A percentile compares a stretch with the other conserved stretches of the same genome.
These are phyloP conservation scores for Lycium barbarum DNA, from an alignment of 257 asterid genomes.

Conservation along the genomic window DNA sequence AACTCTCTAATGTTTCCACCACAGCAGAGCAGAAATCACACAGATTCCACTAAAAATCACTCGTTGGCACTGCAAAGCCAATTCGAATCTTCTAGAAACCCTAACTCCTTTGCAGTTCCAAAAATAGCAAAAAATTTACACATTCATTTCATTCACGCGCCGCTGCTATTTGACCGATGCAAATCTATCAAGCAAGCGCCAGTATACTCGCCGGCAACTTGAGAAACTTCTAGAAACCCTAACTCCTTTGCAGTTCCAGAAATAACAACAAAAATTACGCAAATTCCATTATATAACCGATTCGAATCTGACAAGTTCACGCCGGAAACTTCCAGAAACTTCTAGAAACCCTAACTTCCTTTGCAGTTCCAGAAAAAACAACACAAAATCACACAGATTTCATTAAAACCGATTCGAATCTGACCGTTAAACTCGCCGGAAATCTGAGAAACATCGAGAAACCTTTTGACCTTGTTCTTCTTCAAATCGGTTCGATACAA, in stretches of 20 bases:
- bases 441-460: conserved; percentile 43
- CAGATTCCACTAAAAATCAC: conserved; percentile 32
- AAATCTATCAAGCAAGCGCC: background rate
- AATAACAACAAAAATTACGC: no score
- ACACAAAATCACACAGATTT: conserved; percentile 30
- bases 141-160: background rate
- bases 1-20: conserved; percentile 39
- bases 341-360: conserved; percentile 18
- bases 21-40: conserved; percentile 21
- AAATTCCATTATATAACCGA: no score
- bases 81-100: conserved; percentile 33
- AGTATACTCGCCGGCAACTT: background rate
- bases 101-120: conserved; percentile 18
- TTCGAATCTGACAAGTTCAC: no score
- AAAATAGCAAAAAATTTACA: background rate
- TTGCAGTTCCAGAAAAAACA: conserved; percentile 4
- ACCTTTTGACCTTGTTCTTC: conserved; percentile 45
- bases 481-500: conserved; percentile 45
- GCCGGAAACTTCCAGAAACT: background rate
- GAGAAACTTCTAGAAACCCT: background rate
- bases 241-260: background rate
- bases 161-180: background rate
- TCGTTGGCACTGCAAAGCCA: conserved; percentile 33
- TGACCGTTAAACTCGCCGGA: conserved; percentile 29
- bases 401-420: conserved; percentile 40